Evolutionary conservation across 805 yeast genomes (phyloP), one percentile per base, ranked within the genome.

Genomic region (Pichia phayaonensis): DNA sequence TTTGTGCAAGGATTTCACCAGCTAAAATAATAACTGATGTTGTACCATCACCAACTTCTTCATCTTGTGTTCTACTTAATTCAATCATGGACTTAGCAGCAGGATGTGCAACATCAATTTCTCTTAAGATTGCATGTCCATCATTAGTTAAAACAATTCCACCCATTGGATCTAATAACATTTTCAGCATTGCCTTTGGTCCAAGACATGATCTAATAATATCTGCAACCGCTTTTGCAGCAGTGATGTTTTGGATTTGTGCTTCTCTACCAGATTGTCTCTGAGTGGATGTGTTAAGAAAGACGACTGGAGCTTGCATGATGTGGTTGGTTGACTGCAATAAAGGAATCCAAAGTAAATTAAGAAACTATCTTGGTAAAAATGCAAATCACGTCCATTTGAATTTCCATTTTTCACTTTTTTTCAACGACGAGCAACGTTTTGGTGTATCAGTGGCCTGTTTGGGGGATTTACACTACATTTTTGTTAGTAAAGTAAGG

Each of bases 31-130:
- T 94, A 49, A 94, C 99, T 10, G 97, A 85, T 24, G 99, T 94
- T 53, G 99, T 90, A 54, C 98, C 98, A 51, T 59, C 62, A 47
- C 62, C 99, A 52, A 80, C 99, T 72, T 92, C 99, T 72, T 92
- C 99, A 66, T 92, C 99, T 72, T 92, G 97, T 8, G 99, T 90
- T 72, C 99, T 81, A 61, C 94, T 83, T 58, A 94, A 79, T 71
- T 94, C 99, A 64, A 94, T 86, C 98, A 94, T 94, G 31, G 96
- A 86, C 71, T 94, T 94, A 44, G 99, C 99, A 5, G 99, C 99
- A 12, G 99, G 99, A 67, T 94, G 99, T 4, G 97, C 90, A 50
- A 86, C 95, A 65, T 92, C 98, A 59, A 94, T 94, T 67, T 94
- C 99, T 64, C 99, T 81, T 59, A 94, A 74, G 59, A 94, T 94